Evolutionary conservation across 345 rosid genomes (phyloP), one percentile per base, ranked within the genome.

Genomic region (Salix dunnii): DNA sequence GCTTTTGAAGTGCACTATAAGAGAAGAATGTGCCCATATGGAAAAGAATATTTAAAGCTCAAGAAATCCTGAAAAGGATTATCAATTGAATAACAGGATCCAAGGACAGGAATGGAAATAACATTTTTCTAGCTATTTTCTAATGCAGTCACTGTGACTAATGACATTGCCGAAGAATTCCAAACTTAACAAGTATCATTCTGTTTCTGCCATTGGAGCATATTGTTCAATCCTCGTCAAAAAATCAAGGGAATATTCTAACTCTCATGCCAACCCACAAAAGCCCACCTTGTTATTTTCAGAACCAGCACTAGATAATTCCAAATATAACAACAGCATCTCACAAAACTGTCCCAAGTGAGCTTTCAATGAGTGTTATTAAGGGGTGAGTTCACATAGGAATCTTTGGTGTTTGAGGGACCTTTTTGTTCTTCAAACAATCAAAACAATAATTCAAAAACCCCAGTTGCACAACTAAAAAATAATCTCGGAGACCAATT

Each of bases 161-260:
- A 25, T 2, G 23, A 49, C 27, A 27, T 27, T 58, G 35, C 63
- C 9, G n/a, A 27, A 70, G 51, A 72, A 40, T 14, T 21, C 67
- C 49, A 43, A 8, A 60, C 18, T 74, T 60, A 75, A 68, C n/a
- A 72, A 48, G 38, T 53, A 77, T 49, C 51, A 33, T 73, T 67
- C 31, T 43, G 68, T 75, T 76, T 73, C 58, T 35, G 66, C 21
- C 74, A 72, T 31, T 1, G 21, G 25, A 78, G 75, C 58, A 60
- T 66, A 68, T 68, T 61, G 74, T 65, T 33, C 17, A 12, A 49
- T 14, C 42, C 55, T 16, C 7, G 55, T 63, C 74, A 36, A 63
- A 35, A 48, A 48, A 76, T 73, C 83, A 82, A 53, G 49, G 76
- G 81, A 71, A 84, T 70, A 85, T 70, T 81, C 85, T 75, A 51